Base-by-base conservation (phyloP, 2,329 filamentous ascomycete species). In the Chalara sp. region DNA sequence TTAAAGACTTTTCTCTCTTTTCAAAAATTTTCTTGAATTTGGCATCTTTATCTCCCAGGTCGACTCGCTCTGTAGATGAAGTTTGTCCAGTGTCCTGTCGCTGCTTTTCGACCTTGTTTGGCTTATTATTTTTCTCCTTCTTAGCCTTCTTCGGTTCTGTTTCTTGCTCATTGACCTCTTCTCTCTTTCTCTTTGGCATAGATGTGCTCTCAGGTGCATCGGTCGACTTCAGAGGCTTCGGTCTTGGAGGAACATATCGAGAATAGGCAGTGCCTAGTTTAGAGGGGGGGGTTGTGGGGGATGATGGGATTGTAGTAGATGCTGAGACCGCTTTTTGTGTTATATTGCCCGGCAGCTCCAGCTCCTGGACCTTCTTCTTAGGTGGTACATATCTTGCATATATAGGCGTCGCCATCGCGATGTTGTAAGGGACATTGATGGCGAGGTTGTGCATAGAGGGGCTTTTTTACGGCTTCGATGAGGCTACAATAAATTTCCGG, bases 1-100 rank as follows among this genome's bases (percentile, higher is more conserved):
- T 74, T 32, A 83, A 65, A 1, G 79, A 78, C 58, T 78, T 83
- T 21, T 74, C 69, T 39, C 76, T 73, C 57, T 79, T 80, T 43
- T 78, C 72, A 33, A 84, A 67, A 4, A 84, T 68, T 1, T 71
- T 66, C 53, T 74, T 79, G 35, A 61, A 56, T 42, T 54, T 57
- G 32, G 35, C 48, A 30, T 58, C 56, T 7, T 57, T 54, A 32
- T 52, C 32, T 39, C 52, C 45, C 32, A 46, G 32, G 8, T 31
- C 13, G 33, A 37, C 21, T 33, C 32, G 21, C 32, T 30, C 43
- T 4, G 35, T 10, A 37, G 35, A n/a, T 37, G n/a, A 10, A 37
- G 35, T n/a, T 10, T 37, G 8, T 4, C 21, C 21, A 21, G 35
- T 37, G 8, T 4, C 35, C n/a, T 8, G 35, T 8, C n/a, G 35